Evolutionary conservation across 169 alveolate genomes (phyloP), one percentile per base, ranked within the genome.

Genomic region (Plasmodium sp.): DNA sequence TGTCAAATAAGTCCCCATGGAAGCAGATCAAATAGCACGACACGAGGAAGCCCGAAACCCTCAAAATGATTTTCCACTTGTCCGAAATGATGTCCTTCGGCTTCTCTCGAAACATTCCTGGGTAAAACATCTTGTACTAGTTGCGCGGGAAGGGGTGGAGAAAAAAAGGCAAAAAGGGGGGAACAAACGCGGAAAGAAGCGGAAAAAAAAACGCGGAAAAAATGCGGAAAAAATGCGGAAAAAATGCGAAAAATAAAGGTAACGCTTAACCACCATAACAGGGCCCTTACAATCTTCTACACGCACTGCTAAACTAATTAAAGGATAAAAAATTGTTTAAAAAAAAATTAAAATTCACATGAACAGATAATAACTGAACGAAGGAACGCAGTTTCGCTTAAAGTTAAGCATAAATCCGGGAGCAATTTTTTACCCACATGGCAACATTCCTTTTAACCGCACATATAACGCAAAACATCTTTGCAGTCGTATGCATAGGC

Each of bases 1-100:
- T 96, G 34, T 96, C 98, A 92, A 96, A 71, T 79, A 95, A 34
- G 54, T 95, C 97, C 48, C 98, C 98, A 92, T 96, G 96, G 85
- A 92, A 95, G 74, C 96, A 95, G 41, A 96, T 96, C 34, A 96
- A 95, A 36, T 92, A 94, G 16, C 97, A 94, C 14, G 96, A 92
- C 27, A 81, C 95, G 12, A 95, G 93, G 90, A 95, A 96, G 2
- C 97, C 97, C 18, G 95, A 92, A 18, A 95, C 93, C 33, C 98
- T 73, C 48, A 96, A 81, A 39, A 74, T 93, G 88, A 96, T 94
- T 80, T 97, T 84, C 75, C 91, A 93, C 36, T 82, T 83, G 27
- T 95, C 97, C 10, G 98, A 80, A 51, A 96, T 58, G 51, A 95
- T 92, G 14, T 96, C 97, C 94, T 96, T 96, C 7, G 95, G 96